Evolutionary conservation across 2,329 filamentous ascomycete species (phyloP), one percentile per base, ranked within the genome.

Genomic region (Alternaria dauci): DNA sequence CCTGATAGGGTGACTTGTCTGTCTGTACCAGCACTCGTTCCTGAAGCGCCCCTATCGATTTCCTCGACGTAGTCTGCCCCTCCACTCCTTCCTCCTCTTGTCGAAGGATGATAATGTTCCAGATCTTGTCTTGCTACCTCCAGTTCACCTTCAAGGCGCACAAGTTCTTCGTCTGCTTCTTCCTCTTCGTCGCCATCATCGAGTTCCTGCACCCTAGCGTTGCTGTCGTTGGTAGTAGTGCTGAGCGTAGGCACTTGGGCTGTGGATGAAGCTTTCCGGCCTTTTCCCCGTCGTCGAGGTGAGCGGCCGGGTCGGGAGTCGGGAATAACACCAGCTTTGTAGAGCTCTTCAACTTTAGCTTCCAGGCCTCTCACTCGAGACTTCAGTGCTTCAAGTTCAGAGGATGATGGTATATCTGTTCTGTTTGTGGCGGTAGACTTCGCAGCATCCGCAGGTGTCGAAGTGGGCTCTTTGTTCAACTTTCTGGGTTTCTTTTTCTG

Each of bases 301-400:
- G 74, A 78, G 9, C 74, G 73, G 1, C 62, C 65, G 4, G 59
- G 47, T 5, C 66, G 60, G 39, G 62, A 54, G n/a, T 50, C 51
- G 36, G 51, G n/a, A 60, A 43, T 44, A 7, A 52, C 41, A 25
- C 46, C 52, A 26, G 56, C n/a, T 55, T 65, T 70, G 54, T 77
- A 78, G 1, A 78, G 66, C 14, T 76, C 71, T 54, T 78, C 76
- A 6, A 78, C 76, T 52, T 77, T 77, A 8, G 76, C 71, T 62
- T 78, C 76, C 12, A 78, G 68, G 18, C 73, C 74, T 30, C 71
- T 65, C 11, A 78, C 74, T 26, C 76, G 73, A 1, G 69, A 71
- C 39, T 78, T 78, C 1, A 78, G 66, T 2, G 76, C 75, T 65
- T 78, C 74, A 16, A 78, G 67, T 42, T 78, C 76, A 32, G 58